Conservation (phyloP, 2,329 filamentous ascomycete genomes). For the Calonectria pseudoturangicola region DNA sequence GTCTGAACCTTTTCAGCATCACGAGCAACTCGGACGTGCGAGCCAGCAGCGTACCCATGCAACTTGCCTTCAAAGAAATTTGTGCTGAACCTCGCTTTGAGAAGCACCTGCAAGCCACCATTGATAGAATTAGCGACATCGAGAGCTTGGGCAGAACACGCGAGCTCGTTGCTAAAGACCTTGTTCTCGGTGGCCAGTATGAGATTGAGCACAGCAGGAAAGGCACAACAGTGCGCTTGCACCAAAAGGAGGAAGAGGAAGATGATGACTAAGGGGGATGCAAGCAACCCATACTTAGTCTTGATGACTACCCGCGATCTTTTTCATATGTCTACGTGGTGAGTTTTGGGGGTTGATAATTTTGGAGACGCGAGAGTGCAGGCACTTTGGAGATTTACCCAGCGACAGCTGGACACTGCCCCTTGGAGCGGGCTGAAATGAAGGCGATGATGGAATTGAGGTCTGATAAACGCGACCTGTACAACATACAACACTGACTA, state of each 20-base stretch:
- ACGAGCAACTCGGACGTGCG: conserved; percentile 90
- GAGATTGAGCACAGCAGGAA: conserved; percentile 70
- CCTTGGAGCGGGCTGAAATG: conserved; percentile 36
- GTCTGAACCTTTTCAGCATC: conserved; percentile 96
- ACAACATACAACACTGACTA: conserved; percentile 49
- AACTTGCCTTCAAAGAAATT: conserved; percentile 90
- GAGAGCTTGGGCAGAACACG: conserved; percentile 95
- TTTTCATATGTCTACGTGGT: not conserved
- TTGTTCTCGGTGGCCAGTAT: conserved; percentile 90
- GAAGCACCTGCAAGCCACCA: conserved; percentile 85
- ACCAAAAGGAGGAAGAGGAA: conserved; percentile 64
- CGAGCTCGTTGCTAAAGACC: conserved; percentile 95
- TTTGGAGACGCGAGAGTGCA: conserved; percentile 3
- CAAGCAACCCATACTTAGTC: not conserved
- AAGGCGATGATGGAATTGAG: conserved; percentile 31
- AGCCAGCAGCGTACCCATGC: conserved; percentile 97
- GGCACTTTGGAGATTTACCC: not conserved
- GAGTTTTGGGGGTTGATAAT: not conserved
- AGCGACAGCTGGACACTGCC: conserved; percentile 33
- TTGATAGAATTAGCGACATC: conserved; percentile 92
- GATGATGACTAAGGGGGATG: conserved; percentile 39
- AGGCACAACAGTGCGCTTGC: conserved; percentile 65
- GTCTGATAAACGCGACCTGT: conserved; percentile 45
- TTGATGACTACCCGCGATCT: not conserved
- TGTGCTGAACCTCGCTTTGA: conserved; percentile 86